Percentiles rank a stretch among this genome's conserved stretches.
Conservation (phyloP, 306 rosid genomes). For the Quercus variabilis region DNA sequence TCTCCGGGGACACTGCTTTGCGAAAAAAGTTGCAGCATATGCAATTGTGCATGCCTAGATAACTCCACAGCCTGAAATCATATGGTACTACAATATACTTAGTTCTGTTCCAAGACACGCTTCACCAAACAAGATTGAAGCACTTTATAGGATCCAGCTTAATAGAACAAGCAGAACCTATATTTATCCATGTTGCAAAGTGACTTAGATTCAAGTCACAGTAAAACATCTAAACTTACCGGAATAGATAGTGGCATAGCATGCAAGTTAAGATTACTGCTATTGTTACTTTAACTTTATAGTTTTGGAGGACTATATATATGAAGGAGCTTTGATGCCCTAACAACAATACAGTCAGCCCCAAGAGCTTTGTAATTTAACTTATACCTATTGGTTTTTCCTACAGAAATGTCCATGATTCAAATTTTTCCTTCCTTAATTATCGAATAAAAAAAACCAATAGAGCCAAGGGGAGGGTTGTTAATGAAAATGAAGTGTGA, state of each 20-base stretch:
- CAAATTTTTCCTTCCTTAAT: no score
- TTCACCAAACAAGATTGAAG: constrained; percentile 34
- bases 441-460: no score
- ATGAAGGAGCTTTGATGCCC: not conserved
- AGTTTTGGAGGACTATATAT: not conserved
- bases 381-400: no score
- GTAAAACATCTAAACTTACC: not conserved
- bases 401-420: no score
- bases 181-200: not conserved
- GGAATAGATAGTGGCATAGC: not conserved
- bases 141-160: constrained; percentile 27
- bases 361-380: no score
- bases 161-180: not conserved
- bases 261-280: not conserved
- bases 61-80: constrained; percentile 19
- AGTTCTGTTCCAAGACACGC: constrained; percentile 25
- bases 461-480: not conserved
- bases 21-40: constrained; percentile 27
- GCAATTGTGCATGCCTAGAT: constrained; percentile 35
- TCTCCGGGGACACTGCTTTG: constrained; percentile 9
- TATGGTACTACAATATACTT: constrained; percentile 15
- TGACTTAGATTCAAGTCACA: not conserved
- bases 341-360: not conserved
- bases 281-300: not conserved
- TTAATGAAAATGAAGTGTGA: constrained; percentile 11